Evolutionary conservation across 2,329 filamentous ascomycete species (phyloP), one percentile per base, ranked within the genome.

Genomic region (Hypoxylon sp.): DNA sequence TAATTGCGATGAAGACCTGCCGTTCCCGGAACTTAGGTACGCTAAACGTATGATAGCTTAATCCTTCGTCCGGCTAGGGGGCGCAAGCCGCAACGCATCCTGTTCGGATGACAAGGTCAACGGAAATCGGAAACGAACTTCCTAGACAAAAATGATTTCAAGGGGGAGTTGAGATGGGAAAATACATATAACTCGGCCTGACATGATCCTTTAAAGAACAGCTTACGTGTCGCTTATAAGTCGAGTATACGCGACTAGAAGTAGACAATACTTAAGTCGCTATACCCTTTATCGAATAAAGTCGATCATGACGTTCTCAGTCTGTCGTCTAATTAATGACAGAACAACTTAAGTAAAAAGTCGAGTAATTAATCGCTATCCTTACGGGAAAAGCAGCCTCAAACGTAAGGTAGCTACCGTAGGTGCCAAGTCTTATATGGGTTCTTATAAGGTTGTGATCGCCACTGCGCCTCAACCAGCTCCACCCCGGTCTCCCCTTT

Each of bases 381-480:
- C 50, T 58, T 59, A 55, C 29, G 53, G 53, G 31, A 66, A 51
- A 48, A 58, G 42, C 48, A 63, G 62, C 65, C 66, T 68, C 51
- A 69, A 5, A 31, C 51, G 26, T 44, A 8, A 31, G 29, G 29
- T 31, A 31, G 29, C 29, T 3, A n/a, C n/a, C n/a, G n/a, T n/a
- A 60, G 53, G 31, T 62, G 61, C 54, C 68, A 66, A 68, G 66
- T 47, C 53, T 66, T 24, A 35, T 66, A 44, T 44, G 44, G n/a
- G 17, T 22, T 55, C 17, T 62, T 63, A 37, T 60, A 57, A 63
- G 59, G 69, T 67, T 66, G 17, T 50, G 69, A 71, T 70, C 69
- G 60, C 65, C 66, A 39, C 69, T 69, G 63, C 66, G 60, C 66
- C 63, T 59, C 63, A 11, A 26, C 44, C 47, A 54, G 50, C 59